Conservation (phyloP, 2,329 filamentous ascomycete species). For the Calonectria honghensis region DNA sequence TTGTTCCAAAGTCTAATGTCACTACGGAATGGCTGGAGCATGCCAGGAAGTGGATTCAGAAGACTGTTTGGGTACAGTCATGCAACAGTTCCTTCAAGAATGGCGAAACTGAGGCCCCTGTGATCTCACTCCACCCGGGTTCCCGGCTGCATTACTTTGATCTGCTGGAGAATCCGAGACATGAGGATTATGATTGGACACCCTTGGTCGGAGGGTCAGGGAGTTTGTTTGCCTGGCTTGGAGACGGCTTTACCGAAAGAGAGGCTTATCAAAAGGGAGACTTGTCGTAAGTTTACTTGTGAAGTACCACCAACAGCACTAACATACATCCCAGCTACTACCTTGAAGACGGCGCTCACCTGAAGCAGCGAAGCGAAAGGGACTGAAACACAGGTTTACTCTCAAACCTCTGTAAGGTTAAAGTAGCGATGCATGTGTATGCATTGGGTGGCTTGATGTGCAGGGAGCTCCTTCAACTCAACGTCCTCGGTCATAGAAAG, state of each 20-base stretch:
- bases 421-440: too few species aligned
- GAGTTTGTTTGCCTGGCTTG: not conserved
- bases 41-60: not conserved
- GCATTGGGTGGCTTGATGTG: too few species aligned
- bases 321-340: not conserved
- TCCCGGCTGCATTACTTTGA: not conserved
- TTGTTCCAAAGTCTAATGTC: not conserved
- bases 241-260: not conserved
- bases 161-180: not conserved
- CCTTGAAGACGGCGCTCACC: not conserved
- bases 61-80: not conserved
- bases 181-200: not conserved
- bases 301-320: not conserved
- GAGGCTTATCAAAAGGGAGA: not conserved
- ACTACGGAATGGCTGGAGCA: not conserved
- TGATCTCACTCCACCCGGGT: not conserved
- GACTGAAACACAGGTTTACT: not conserved
- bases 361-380: not conserved
- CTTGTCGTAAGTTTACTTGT: constrained; percentile 1
- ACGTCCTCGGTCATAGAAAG: too few species aligned
- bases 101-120: not conserved
- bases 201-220: not conserved
- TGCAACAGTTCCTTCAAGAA: constrained; percentile 5
- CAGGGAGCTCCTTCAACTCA: too few species aligned
- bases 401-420: too few species aligned